Base-by-base conservation (phyloP, 306 rosid genomes). In the Prinsepia uniflora region DNA sequence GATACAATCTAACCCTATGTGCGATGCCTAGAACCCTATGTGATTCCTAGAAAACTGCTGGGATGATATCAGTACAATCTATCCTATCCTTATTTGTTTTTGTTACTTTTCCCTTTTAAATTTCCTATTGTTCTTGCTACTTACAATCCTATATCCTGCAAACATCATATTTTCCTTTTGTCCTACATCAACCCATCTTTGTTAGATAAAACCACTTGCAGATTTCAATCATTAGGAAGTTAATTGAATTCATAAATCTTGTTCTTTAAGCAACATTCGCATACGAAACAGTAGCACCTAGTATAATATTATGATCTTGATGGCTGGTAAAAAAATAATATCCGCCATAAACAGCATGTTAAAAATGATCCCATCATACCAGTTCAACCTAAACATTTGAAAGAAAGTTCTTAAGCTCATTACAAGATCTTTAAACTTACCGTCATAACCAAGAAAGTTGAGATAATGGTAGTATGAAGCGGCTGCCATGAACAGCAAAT, bases 361-460 rank as follows among this genome's bases (percentile, higher is more conserved):
- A 34, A 11, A 30, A 4, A 34, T 30, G 52, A 36, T 17, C 50
- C 1, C 67, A 58, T 2, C 24, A 15, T 22, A 44, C 42, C 54
- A 44, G 13, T 36, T 45, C 19, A n/a, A 46, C 41, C 12, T 48
- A 7, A 20, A 68, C 44, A 46, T 47, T 46, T 45, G 6, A 57
- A 42, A 43, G 44, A 41, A 14, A 39, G 42, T 15, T 50, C 22
- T 40, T 62, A 40, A 40, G 8, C 39, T 6, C 40, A 18, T 66
- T 48, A 61, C 40, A 12, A 61, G 60, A 75, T 30, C 47, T 58
- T 62, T 67, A n/a, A 50, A 43, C 78, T 84, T 87, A 95, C 99
- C 99, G 71, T 95, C 99, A 78, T 95, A 95, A 63, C 99, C 99
- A 85, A 95, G 88, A 83, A 95, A 95, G 84, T 86, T 95, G 81